Percentiles rank a stretch among this genome's conserved stretches.
phyloP scores from a whole-genome alignment of 305 asterid genomes.

The Fraxinus latifolia region DNA sequence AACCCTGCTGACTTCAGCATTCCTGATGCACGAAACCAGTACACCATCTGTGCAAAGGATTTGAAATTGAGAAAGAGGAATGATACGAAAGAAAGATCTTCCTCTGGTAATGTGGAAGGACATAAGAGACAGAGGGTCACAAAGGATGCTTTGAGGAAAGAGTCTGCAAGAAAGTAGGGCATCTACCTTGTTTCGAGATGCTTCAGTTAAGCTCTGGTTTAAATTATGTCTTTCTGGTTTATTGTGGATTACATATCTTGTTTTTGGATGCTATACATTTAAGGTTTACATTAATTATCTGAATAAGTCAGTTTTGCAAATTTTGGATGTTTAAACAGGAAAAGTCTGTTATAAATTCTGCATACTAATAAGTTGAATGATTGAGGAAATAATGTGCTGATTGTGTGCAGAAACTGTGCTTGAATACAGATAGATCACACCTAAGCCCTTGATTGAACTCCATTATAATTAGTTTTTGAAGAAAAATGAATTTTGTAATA shows the following conservation, averaged over 20 bases:
- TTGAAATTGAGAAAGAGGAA: slow-evolving; percentile 36
- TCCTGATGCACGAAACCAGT: slow-evolving; percentile 51
- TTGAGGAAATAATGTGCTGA: not conserved
- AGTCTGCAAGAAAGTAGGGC: slow-evolving; percentile 23
- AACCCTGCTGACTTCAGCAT: slow-evolving; percentile 81
- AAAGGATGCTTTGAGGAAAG: slow-evolving; percentile 29
- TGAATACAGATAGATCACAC: not conserved
- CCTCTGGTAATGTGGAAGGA: slow-evolving; percentile 24
- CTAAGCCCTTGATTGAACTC: too few species aligned
- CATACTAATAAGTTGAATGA: not conserved
- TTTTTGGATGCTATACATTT: not conserved
- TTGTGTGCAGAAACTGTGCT: not conserved
- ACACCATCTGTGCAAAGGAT: slow-evolving; percentile 51
- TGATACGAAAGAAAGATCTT: slow-evolving; percentile 23
- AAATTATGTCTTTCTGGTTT: not conserved
- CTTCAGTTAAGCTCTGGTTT: not conserved
- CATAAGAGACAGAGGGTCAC: slow-evolving; percentile 37
- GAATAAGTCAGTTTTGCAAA: not conserved
- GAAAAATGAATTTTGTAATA: too few species aligned
- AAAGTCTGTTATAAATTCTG: not conserved
- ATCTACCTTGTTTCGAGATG: not conserved
- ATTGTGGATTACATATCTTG: not conserved
- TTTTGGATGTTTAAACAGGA: not conserved
- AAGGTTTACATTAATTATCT: not conserved
- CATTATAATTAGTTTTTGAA: too few species aligned